Evolutionary conservation across 1,139 yeast species (phyloP), one percentile per base, ranked within the genome.

Genomic region (Saccharomyces hybrid): DNA sequence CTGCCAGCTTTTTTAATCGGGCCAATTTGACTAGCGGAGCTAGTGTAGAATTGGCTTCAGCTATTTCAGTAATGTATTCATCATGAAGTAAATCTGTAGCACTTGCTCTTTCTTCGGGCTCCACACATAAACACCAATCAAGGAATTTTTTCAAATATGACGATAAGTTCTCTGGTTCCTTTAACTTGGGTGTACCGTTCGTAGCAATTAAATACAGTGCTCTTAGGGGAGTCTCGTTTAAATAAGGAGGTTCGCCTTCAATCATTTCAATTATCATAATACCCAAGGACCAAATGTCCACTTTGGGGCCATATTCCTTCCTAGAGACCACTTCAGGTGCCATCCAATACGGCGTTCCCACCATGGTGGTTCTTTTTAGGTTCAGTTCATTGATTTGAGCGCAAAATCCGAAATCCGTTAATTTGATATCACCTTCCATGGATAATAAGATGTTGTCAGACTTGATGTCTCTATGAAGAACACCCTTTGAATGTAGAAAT

Each of bases 301-400:
- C 96, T 71, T 91, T 89, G 38, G 96, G 95, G 1, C 96, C 97
- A 69, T 90, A 90, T 64, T 88, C 96, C 67, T 89, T 88, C 60
- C 95, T 77, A 11, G 88, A 81, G 21, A 93, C 97, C 55, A 93
- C 97, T 72, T 93, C 99, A 1, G 99, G 99, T 0, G 99, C 99
- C 99, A 93, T 93, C 99, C 99, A 93, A 71, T 93, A 93, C 4
- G 99, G 99, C 0, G 99, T 93, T n/a, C 99, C 99, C 19, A 93
- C 99, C 96, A 93, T 88, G 2, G 99, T 93, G 6, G 96, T 90
- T 71, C 99, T 82, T 72, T 91, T 91, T 59, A 86, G 74, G 57
- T 88, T 86, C 52, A 81, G 77, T 66, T 91, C 98, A 62, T 87
- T 91, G 63, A 93, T 87, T 71, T 91, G 97, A 0, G 99, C 99